A percentile compares a stretch with the other conserved stretches of the same genome.
Evolutionary conservation across 116 monocot species (phyloP).

Genomic region (Thalassia testudinum): DNA sequence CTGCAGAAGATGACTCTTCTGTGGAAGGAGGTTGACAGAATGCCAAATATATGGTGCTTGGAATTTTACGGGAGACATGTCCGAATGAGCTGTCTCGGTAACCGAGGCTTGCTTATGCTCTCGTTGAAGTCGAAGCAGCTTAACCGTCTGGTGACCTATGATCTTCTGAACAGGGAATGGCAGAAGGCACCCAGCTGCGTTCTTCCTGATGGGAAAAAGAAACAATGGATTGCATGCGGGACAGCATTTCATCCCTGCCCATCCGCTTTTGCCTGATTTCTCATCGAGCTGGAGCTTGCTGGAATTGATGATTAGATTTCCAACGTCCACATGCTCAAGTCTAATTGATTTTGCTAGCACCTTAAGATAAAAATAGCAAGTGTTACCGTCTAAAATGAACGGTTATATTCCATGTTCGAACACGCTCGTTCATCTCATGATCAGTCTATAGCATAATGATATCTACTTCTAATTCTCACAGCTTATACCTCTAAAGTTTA

Average conservation of each 20-base stretch:
- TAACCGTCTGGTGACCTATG: slow-evolving; percentile 59
- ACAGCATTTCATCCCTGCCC: slow-evolving; percentile 61
- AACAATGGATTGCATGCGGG: slow-evolving; percentile 53
- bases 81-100: slow-evolving; percentile 73
- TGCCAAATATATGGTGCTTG: slow-evolving; percentile 96
- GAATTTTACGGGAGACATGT: slow-evolving; percentile 80
- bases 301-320: too few species aligned
- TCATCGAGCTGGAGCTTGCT: too few species aligned
- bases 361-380: too few species aligned
- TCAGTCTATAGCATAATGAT: too few species aligned
- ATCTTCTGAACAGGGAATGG: slow-evolving; percentile 47
- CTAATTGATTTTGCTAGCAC: too few species aligned
- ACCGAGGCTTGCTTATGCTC: slow-evolving; percentile 65
- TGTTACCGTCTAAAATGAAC: too few species aligned
- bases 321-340: too few species aligned
- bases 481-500: too few species aligned
- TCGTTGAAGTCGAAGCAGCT: slow-evolving; percentile 49
- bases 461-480: too few species aligned
- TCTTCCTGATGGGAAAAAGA: slow-evolving; percentile 23
- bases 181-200: slow-evolving; percentile 41
- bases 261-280: slow-evolving; percentile 37
- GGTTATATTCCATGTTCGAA: too few species aligned
- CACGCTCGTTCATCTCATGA: too few species aligned
- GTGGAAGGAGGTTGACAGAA: slow-evolving; percentile 99
- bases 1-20: slow-evolving; percentile 93